Evolutionary conservation across 257 asterid genomes (phyloP).

Genomic region (Scutellaria barbata): DNA sequence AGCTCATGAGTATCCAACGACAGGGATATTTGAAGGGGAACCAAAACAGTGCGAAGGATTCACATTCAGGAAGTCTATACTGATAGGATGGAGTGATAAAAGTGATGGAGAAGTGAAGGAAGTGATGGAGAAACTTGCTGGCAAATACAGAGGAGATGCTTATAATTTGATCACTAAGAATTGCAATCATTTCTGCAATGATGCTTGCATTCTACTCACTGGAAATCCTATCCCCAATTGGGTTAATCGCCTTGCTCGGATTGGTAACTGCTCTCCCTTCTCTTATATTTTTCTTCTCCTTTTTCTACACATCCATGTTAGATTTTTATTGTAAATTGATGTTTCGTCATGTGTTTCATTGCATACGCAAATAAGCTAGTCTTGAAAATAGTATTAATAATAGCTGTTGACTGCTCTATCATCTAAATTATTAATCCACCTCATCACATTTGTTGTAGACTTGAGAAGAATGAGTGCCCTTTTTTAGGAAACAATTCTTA

Average conservation of each 20-base stretch:
- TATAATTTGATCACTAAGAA: constrained; percentile 65
- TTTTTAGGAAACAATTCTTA: too few relatives aligned
- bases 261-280: constrained; percentile 39
- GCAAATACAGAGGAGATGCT: constrained; percentile 57
- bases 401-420: too few relatives aligned
- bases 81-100: constrained; percentile 63
- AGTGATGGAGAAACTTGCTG: constrained; percentile 54
- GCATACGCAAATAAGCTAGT: too few relatives aligned
- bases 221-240: constrained; percentile 64
- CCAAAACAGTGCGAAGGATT: constrained; percentile 65
- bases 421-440: too few relatives aligned
- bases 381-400: too few relatives aligned
- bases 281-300: background rate
- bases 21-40: constrained; percentile 65
- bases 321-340: too few relatives aligned
- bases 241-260: constrained; percentile 74
- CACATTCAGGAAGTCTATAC: constrained; percentile 57
- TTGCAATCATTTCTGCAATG: constrained; percentile 79
- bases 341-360: too few relatives aligned
- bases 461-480: too few relatives aligned
- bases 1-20: constrained; percentile 61
- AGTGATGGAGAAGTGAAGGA: constrained; percentile 41
- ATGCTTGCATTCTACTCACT: constrained; percentile 57
- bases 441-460: too few relatives aligned
- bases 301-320: too few relatives aligned